Conservation (phyloP, 1,139 yeast genomes). For the Saccharomyces hybrid region DNA sequence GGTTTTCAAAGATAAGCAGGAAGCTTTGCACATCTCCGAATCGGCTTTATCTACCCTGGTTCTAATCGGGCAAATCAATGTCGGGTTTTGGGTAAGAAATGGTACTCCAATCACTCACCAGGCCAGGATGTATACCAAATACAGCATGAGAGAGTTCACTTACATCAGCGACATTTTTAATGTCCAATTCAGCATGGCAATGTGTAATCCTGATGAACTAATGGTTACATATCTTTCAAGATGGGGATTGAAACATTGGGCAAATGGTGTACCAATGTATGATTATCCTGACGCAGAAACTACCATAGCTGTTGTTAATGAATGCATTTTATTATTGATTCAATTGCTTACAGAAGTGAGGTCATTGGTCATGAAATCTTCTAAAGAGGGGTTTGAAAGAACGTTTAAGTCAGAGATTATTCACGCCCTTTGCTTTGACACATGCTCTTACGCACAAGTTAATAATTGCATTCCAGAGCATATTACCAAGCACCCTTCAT, state of each 20-base stretch:
- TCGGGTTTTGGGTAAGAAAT: slow-evolving; percentile 88
- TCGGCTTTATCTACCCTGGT: slow-evolving; percentile 73
- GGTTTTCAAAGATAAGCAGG: slow-evolving; percentile 17
- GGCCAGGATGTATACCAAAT: slow-evolving; percentile 66
- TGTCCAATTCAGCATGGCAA: slow-evolving; percentile 57
- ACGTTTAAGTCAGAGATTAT: slow-evolving; percentile 62
- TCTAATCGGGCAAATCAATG: slow-evolving; percentile 61
- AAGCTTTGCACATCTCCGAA: slow-evolving; percentile 35
- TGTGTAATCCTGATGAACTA: slow-evolving; percentile 50
- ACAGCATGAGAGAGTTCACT: slow-evolving; percentile 80
- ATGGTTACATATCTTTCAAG: slow-evolving; percentile 55
- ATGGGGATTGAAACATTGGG: slow-evolving; percentile 56
- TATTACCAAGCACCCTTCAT: slow-evolving; percentile 59
- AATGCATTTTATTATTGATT: slow-evolving; percentile 63
- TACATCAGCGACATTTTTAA: slow-evolving; percentile 68
- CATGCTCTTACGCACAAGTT: slow-evolving; percentile 63
- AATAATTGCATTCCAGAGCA: slow-evolving; percentile 68
- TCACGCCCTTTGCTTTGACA: slow-evolving; percentile 70
- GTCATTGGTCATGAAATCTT: slow-evolving; percentile 45
- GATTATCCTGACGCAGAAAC: slow-evolving; percentile 38
- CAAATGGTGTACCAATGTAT: slow-evolving; percentile 36
- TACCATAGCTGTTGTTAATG: slow-evolving; percentile 64
- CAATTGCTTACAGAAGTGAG: slow-evolving; percentile 62
- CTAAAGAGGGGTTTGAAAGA: slow-evolving; percentile 43
- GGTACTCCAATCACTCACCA: slow-evolving; percentile 74